Conservation (phyloP, 2,329 filamentous ascomycete species). For the Acarospora socialis region DNA sequence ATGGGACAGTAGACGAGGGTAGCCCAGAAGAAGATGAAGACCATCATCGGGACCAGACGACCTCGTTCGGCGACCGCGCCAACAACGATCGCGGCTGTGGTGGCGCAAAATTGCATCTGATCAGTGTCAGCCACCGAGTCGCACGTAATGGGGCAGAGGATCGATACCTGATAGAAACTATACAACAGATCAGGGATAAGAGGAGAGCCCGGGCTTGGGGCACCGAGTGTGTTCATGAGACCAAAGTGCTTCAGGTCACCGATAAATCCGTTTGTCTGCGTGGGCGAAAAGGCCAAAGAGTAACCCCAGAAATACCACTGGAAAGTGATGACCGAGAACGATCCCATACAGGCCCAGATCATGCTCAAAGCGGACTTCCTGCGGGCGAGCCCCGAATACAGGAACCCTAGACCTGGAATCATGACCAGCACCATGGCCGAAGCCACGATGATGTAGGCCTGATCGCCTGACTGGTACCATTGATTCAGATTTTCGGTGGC, state of each 20-base stretch:
- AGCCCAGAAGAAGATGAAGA: slow-evolving; percentile 93
- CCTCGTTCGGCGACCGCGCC: slow-evolving; percentile 90
- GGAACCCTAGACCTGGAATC: slow-evolving; percentile 90
- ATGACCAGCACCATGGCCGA: slow-evolving; percentile 92
- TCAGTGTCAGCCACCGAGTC: slow-evolving; percentile 11
- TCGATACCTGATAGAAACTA: slow-evolving; percentile 73
- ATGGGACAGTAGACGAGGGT: slow-evolving; percentile 95
- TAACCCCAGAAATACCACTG: slow-evolving; percentile 99
- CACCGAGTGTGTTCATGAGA: slow-evolving; percentile 66
- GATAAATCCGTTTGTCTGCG: slow-evolving; percentile 77
- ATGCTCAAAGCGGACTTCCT: slow-evolving; percentile 94
- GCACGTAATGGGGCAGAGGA: background rate
- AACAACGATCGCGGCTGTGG: slow-evolving; percentile 81
- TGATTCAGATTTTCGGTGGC: slow-evolving; percentile 82
- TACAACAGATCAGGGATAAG: slow-evolving; percentile 82
- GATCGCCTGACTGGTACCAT: slow-evolving; percentile 85
- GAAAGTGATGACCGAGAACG: slow-evolving; percentile 79
- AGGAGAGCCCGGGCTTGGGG: slow-evolving; percentile 76
- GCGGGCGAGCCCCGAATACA: slow-evolving; percentile 94
- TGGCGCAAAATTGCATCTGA: slow-evolving; percentile 92
- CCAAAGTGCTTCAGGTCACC: slow-evolving; percentile 83
- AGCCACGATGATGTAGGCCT: slow-evolving; percentile 81
- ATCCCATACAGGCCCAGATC: slow-evolving; percentile 96
- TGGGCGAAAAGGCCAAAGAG: slow-evolving; percentile 76
- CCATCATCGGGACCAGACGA: slow-evolving; percentile 80